A percentile compares a stretch with the other conserved stretches of the same genome.
Conservation (phyloP, 345 rosid genomes). For the Eucalyptus regnans region DNA sequence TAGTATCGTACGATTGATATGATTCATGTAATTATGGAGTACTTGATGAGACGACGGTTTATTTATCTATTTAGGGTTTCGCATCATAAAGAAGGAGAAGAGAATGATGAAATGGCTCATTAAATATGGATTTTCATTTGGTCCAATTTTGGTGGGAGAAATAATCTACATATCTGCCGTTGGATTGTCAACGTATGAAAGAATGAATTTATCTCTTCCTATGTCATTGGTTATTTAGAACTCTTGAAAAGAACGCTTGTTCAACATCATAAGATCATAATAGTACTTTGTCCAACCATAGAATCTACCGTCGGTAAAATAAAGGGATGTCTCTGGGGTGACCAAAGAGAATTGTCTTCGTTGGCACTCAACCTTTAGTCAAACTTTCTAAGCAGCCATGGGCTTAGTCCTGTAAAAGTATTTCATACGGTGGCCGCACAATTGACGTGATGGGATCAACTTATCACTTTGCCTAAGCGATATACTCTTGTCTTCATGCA, state of each 20-base stretch:
- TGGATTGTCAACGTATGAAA: not conserved
- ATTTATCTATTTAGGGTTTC: not conserved
- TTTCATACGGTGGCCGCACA: rapidly evolving
- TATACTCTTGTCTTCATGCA: not conserved
- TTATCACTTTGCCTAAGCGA: not conserved
- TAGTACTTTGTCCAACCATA: not conserved
- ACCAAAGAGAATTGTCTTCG: not conserved
- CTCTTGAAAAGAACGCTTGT: not conserved
- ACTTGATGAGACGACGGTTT: not conserved
- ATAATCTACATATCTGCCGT: not conserved
- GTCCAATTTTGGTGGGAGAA: not conserved
- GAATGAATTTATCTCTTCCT: not conserved
- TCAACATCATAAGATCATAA: not conserved
- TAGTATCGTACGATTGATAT: not conserved
- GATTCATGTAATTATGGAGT: not conserved
- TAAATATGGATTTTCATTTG: not conserved
- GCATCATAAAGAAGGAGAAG: not conserved
- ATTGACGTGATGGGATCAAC: too few species aligned
- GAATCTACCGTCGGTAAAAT: not conserved
- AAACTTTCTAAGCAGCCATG: not conserved
- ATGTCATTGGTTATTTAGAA: not conserved
- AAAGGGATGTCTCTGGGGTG: not conserved
- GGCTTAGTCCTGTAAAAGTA: not conserved
- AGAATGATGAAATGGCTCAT: not conserved
- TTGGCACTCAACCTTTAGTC: not conserved